Conservation (phyloP, 805 yeast species). For the Groenewaldozyma tartarivorans region DNA sequence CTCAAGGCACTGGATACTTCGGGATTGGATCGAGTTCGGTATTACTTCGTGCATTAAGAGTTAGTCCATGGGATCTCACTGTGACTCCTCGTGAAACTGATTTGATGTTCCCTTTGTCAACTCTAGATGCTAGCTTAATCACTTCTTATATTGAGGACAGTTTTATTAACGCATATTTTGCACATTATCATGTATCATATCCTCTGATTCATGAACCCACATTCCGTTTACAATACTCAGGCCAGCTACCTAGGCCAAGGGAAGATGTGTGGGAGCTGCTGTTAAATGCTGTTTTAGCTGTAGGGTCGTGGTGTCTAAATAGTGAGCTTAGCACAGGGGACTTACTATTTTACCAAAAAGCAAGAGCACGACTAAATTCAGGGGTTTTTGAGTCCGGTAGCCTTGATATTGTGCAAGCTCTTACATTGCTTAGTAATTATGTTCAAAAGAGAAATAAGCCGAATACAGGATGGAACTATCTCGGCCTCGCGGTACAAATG, state of each 20-base stretch:
- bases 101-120: neutral
- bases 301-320: conserved; percentile 61
- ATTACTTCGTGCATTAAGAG: conserved; percentile 38
- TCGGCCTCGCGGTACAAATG: conserved; percentile 58
- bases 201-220: conserved; percentile 52
- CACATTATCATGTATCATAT: conserved; percentile 49
- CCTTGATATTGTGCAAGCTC: conserved; percentile 42
- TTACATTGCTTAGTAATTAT: conserved; percentile 48
- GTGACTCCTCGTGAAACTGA: conserved; percentile 3
- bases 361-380: conserved; percentile 35
- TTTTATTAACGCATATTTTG: conserved; percentile 43
- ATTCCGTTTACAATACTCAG: conserved; percentile 39
- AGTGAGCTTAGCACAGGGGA: conserved; percentile 46
- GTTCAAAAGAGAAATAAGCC: conserved; percentile 57
- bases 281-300: conserved; percentile 47
- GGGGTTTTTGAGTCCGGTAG: conserved; percentile 53
- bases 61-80: conserved; percentile 23
- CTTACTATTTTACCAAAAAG: conserved; percentile 45
- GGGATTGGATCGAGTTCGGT: conserved; percentile 58
- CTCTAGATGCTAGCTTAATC: neutral
- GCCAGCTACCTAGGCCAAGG: conserved; percentile 33
- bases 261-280: conserved; percentile 44
- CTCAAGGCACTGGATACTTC: conserved; percentile 51
- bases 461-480: conserved; percentile 59
- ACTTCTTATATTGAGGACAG: conserved; percentile 20